phyloP scores from a whole-genome alignment of 2,329 filamentous ascomycete genomes.

The Hypoxylon sp. region DNA sequence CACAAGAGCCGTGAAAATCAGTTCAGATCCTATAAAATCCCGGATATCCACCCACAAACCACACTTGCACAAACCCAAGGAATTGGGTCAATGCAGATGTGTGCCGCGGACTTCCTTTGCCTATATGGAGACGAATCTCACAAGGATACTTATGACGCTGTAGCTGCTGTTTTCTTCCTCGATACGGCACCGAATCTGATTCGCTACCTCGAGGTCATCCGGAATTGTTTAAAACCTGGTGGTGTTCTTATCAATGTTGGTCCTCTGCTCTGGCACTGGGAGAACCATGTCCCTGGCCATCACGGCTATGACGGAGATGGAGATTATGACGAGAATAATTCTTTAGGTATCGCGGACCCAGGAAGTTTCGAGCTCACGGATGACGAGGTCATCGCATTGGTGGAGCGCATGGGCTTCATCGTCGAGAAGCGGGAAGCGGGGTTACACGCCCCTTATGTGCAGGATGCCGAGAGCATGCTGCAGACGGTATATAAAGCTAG shows the following conservation, averaged over 20 bases:
- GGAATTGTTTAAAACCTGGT: slow-evolving; percentile 80
- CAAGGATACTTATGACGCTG: slow-evolving; percentile 78
- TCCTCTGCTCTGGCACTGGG: slow-evolving; percentile 95
- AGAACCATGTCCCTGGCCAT: slow-evolving; percentile 76
- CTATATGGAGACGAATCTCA: slow-evolving; percentile 79
- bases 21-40: slow-evolving; percentile 79
- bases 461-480: slow-evolving; percentile 87
- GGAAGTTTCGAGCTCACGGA: slow-evolving; percentile 92
- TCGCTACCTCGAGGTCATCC: slow-evolving; percentile 87
- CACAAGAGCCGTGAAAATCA: slow-evolving; percentile 82
- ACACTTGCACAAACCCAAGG: slow-evolving; percentile 60
- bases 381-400: slow-evolving; percentile 85
- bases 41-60: slow-evolving; percentile 82
- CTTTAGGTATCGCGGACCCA: slow-evolving; percentile 84
- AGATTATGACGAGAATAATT: slow-evolving; percentile 64
- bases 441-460: slow-evolving; percentile 86
- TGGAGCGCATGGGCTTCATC: slow-evolving; percentile 82
- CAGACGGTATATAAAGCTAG: slow-evolving; percentile 84
- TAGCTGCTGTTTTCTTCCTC: slow-evolving; percentile 94
- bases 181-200: slow-evolving; percentile 96
- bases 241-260: slow-evolving; percentile 92
- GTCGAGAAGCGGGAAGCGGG: slow-evolving; percentile 74
- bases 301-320: slow-evolving; percentile 68
- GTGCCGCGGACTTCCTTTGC: slow-evolving; percentile 92
- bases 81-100: slow-evolving; percentile 87